Evolutionary conservation across 305 asterid genomes (phyloP).

Genomic region (Nicotiana rustica): DNA sequence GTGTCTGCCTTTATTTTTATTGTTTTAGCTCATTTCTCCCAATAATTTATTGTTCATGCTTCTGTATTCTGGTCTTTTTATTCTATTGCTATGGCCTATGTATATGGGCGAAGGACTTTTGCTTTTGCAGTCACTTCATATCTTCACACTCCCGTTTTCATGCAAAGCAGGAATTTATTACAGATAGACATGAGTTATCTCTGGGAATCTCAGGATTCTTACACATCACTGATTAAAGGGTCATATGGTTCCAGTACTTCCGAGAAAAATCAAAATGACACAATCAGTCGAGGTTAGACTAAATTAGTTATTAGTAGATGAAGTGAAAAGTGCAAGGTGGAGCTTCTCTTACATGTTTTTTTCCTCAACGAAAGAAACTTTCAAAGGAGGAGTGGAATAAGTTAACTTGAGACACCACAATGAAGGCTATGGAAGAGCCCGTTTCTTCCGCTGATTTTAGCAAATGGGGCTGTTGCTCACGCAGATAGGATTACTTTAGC

Average conservation of each 20-base stretch:
- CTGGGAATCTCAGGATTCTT: conserved; percentile 41
- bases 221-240: conserved; percentile 50
- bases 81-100: not conserved
- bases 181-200: conserved; percentile 29
- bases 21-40: not conserved
- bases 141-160: conserved; percentile 9
- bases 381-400: no score
- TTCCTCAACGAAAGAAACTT: no score
- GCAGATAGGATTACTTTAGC: no score
- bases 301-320: no score
- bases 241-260: conserved; percentile 44
- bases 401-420: no score
- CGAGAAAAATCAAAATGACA: conserved; percentile 42
- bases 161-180: conserved; percentile 26
- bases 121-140: not conserved
- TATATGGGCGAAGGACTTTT: not conserved
- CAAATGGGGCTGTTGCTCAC: no score
- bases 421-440: no score
- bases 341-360: no score
- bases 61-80: not conserved
- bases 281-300: conserved; percentile 32
- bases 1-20: conserved; percentile 38
- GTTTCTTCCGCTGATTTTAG: no score
- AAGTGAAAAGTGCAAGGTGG: no score
- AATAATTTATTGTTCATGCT: not conserved